Evolutionary conservation across 2,329 filamentous ascomycete genomes (phyloP), one percentile per base, ranked within the genome.

Genomic region (Fusarium irregulare): DNA sequence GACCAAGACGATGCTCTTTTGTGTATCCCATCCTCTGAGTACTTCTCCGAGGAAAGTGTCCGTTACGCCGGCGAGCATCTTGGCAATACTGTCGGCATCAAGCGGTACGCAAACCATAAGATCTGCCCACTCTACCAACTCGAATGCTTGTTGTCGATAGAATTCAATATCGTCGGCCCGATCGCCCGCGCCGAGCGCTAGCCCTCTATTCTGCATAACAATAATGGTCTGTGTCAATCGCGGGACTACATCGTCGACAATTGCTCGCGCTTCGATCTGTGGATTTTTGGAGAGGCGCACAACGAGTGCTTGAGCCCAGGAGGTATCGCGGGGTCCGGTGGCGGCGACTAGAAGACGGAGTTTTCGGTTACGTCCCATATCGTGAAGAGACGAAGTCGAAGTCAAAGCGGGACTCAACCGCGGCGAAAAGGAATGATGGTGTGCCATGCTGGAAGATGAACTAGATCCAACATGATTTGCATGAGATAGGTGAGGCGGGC

Each of bases 91-190:
- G 76, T 96, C 92, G 10, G 93, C 93, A 78, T 96, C 92, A 50
- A 97, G 91, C 6, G 94, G 93, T 9, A 92, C 92, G 59, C 97
- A 87, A 32, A 97, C 89, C 62, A 97, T 85, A 71, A 97, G 82
- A 79, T 97, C 92, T 8, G 94, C 93, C 94, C 94, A 98, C 66
- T 93, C 88, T 70, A 93, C 93, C 64, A 97, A 81, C 70, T 93
- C 91, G 71, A 84, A 88, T 6, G 84, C 89, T 67, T 84, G 86
- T 55, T 81, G 80, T 27, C 76, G 75, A 61, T 84, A 86, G 50
- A 83, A 83, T 68, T 89, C 87, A 72, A 87, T 80, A 27, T 86
- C 85, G 56, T 84, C 83, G 10, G 80, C 80, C 25, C 76, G 73
- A 48, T 79, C 69, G 50, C 75, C 76, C 55, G 77, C 76, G 21